Base-by-base conservation (phyloP, 2,329 filamentous ascomycete genomes). In the Penicillium occitanis region DNA sequence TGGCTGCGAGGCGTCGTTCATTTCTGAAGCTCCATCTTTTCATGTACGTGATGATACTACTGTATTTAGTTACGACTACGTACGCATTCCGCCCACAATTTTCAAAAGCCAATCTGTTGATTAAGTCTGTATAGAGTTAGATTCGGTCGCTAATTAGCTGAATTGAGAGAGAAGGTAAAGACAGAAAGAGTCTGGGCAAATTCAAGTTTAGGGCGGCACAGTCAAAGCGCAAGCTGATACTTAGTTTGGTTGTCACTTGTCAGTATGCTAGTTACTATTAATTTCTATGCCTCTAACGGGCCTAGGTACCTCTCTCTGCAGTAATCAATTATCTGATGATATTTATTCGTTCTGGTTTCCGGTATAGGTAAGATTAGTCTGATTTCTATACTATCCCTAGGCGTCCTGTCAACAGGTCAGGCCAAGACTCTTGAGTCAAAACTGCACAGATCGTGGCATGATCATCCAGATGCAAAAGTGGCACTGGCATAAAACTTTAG, bases 171-270 rank as follows among this genome's bases (percentile, higher is more conserved):
- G 13, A 44, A 30, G 17, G 57, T 42, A 30, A 35, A 5, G 40
- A 60, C 37, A 42, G 37, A n/a, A 59, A 11, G 37, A 44, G 25
- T n/a, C 40, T 59, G 57, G 55, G 57, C 37, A n/a, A 25, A n/a
- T 60, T 60, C 57, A 30, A 22, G 57, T 44, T 60, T 60, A 60
- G 57, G 37, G 57, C 40, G 57, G 57, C 57, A 60, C 57, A 60
- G 57, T 60, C 57, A 60, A 46, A 46, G 57, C 57, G 57, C 57
- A 60, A 60, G 25, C 40, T 60, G 35, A 57, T 57, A 55, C 51
- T 55, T 55, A 55, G 51, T 35, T 35, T 35, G 8, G 33, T 19
- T 30, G 37, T 60, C 22, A 60, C 22, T 60, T 30, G 22, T 33
- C 57, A 42, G 48, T 50, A 50, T 48, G 44, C 25, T 30, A 19